phyloP scores from a whole-genome alignment of 1,139 yeast genomes.

The Magnusiomyces starmeri region DNA sequence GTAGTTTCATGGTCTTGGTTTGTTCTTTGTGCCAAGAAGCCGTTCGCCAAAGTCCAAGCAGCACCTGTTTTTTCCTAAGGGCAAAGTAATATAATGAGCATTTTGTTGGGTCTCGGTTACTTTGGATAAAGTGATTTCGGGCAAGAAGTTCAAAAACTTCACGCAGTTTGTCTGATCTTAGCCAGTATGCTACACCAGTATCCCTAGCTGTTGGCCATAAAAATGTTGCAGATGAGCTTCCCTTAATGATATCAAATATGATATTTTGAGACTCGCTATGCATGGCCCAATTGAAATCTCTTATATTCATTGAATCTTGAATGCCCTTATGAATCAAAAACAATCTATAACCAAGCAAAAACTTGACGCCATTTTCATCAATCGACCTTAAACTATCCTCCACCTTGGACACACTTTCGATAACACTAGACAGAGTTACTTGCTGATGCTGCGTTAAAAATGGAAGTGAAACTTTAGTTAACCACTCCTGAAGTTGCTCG shows the following conservation, averaged over 20 bases:
- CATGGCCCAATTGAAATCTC: constrained; percentile 84
- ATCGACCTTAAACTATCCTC: constrained; percentile 44
- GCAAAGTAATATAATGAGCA: constrained; percentile 76
- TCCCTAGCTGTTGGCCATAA: constrained; percentile 57
- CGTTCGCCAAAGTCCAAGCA: constrained; percentile 77
- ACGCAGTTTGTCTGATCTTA: constrained; percentile 44
- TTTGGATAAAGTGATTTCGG: constrained; percentile 40
- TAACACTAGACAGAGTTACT: constrained; percentile 64
- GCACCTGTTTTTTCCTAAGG: constrained; percentile 63
- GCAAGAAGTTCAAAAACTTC: constrained; percentile 62
- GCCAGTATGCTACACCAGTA: constrained; percentile 71
- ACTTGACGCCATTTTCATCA: constrained; percentile 69
- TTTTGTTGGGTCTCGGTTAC: constrained; percentile 59
- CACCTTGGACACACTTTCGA: constrained; percentile 55
- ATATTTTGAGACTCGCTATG: constrained; percentile 75
- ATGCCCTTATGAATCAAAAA: constrained; percentile 48
- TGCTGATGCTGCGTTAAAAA: constrained; percentile 88
- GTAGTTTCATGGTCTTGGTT: constrained; percentile 67
- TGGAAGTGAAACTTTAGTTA: constrained; percentile 64
- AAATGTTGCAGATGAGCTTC: constrained; percentile 37
- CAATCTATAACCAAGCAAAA: constrained; percentile 63
- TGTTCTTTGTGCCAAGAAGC: constrained; percentile 74
- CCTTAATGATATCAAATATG: constrained; percentile 49
- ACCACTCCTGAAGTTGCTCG: constrained; percentile 47
- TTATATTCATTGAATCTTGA: constrained; percentile 52